Evolutionary conservation across 2,329 filamentous ascomycete species (phyloP), one percentile per base, ranked within the genome.

Genomic region (Aspergillus proliferans): DNA sequence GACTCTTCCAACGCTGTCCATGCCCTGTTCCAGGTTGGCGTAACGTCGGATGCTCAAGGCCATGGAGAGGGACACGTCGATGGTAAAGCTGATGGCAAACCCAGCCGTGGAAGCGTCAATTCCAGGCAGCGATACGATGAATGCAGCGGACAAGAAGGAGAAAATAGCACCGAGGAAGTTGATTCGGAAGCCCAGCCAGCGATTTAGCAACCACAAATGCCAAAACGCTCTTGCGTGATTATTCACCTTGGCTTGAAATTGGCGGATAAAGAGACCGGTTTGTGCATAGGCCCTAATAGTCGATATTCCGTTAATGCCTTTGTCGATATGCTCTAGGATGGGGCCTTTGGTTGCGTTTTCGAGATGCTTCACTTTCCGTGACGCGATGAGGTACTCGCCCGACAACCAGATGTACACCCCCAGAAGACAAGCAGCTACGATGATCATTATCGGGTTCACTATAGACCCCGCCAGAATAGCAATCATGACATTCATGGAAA

Each of bases 1-100:
- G 24, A 91, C 81, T 33, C 87, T 77, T 67, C 91, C 87, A 0
- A 83, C 83, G 1, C 85, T 80, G 59, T 90, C 90, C 84, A 90
- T 88, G 61, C 87, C 81, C 6, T 89, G 71, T 64, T 91, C 86
- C 14, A 88, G 70, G 54, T 80, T 83, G 1, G 85, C 79, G 60
- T 88, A 88, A 48, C 83, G 73, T 1, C 85, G 76, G 34, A 89
- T 78, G 0, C 81, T 77, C 79, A 81, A 86, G 44, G 84, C 78
- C 47, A 89, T 79, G 6, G 76, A 75, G 14, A 68, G 69, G 0
- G 83, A 80, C 61, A 89, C 88, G 48, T 87, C 81, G 26, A 91
- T 73, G 0, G 86, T 81, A 64, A 91, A 91, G 2, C 81, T 81
- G 36, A 92, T 71, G 0, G 86, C 86, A 58, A 92, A 91, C 0